Percentiles rank a stretch among this genome's conserved stretches.
These are phyloP conservation scores for Sporothrix dimorphospora DNA, from an alignment of 2,329 filamentous ascomycete genomes.

Conservation along the genomic window DNA sequence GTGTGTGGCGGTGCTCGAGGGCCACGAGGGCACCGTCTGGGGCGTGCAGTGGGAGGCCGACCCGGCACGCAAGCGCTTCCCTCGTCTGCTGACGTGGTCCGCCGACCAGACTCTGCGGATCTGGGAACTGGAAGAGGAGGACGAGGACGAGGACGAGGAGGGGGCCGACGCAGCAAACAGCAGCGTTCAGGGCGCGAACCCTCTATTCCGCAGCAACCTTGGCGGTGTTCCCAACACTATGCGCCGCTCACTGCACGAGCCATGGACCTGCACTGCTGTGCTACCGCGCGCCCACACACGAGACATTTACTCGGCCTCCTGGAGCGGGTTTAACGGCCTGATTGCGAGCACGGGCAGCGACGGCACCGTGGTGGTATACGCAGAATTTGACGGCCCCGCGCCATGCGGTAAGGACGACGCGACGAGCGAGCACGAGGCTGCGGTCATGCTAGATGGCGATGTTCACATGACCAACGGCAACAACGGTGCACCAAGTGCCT, in stretches of 20 bases:
- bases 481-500: background rate
- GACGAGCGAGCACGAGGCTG: slow-evolving; percentile 27
- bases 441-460: slow-evolving; percentile 30
- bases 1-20: slow-evolving; percentile 79
- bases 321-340: slow-evolving; percentile 77
- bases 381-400: slow-evolving; percentile 51
- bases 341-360: slow-evolving; percentile 91
- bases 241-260: slow-evolving; percentile 74
- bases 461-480: slow-evolving; percentile 27
- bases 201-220: slow-evolving; percentile 46
- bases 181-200: slow-evolving; percentile 35
- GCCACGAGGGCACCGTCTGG: slow-evolving; percentile 89
- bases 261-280: slow-evolving; percentile 78
- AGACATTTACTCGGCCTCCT: slow-evolving; percentile 81
- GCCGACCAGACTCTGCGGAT: slow-evolving; percentile 80
- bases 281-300: slow-evolving; percentile 76
- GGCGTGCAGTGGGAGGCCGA: slow-evolving; percentile 71
- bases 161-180: slow-evolving; percentile 32
- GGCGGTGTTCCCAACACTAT: slow-evolving; percentile 87
- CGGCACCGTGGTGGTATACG: slow-evolving; percentile 77
- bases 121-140: slow-evolving; percentile 69
- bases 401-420: background rate
- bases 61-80: slow-evolving; percentile 49
- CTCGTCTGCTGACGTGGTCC: slow-evolving; percentile 77
- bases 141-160: slow-evolving; percentile 42